These are phyloP conservation scores for Syzygium jambos DNA, from an alignment of 345 rosid species.

Conservation along the genomic window DNA sequence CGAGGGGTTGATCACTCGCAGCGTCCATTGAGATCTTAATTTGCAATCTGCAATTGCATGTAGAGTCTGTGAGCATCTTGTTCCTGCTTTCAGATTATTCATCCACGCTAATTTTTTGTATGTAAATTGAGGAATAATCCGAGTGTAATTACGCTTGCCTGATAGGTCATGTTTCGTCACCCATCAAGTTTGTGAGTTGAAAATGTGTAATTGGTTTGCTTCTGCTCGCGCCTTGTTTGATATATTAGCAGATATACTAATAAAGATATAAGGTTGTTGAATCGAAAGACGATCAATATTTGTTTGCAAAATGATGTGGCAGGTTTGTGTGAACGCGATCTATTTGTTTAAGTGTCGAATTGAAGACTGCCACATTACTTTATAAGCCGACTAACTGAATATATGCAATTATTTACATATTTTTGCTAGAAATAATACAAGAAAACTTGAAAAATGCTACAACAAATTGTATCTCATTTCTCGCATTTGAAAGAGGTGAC, in stretches of 20 bases:
- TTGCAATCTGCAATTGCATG: background rate
- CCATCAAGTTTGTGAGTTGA: background rate
- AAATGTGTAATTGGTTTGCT: background rate
- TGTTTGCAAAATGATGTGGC: background rate
- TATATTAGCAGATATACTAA: background rate
- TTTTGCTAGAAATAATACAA: background rate
- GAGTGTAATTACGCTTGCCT: background rate
- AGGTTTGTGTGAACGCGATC: background rate
- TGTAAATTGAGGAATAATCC: background rate
- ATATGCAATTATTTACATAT: background rate
- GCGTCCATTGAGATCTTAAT: conserved; percentile 27
- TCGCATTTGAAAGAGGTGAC: background rate
- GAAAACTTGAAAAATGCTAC: background rate
- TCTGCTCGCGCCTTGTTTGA: background rate
- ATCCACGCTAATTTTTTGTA: background rate
- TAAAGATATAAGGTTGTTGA: background rate
- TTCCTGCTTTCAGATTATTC: background rate
- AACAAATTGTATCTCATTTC: no score
- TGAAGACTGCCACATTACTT: background rate
- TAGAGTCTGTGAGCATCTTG: background rate
- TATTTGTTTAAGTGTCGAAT: background rate
- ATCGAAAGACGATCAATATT: background rate
- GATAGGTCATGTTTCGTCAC: background rate
- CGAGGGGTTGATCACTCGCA: conserved; percentile 77
- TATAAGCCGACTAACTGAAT: background rate